Evolutionary conservation across 1,139 yeast species (phyloP), one percentile per base, ranked within the genome.

Genomic region (Hemisphaericaspora lyxosophila): DNA sequence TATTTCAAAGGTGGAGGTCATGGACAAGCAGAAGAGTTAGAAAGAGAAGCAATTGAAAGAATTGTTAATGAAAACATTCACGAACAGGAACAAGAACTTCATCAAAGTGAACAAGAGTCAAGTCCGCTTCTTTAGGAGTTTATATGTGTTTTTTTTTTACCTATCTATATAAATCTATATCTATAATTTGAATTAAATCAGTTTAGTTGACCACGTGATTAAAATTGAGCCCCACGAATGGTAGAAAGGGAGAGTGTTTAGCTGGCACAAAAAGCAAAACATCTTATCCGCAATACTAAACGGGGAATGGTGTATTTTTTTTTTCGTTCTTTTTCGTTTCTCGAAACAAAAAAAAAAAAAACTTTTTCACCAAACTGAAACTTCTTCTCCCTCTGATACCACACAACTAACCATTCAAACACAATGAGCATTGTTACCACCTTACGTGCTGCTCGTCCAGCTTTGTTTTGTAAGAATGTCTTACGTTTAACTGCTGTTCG

Each of bases 21-120:
- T 22, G 67, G 66, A 0, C 46, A 50, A 29, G 66, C 67, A 2
- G 67, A 62, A 31, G 40, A 53, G 7, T 49, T 56, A 17, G 73
- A 67, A 38, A 48, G 67, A 39, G 46, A 55, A 23, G 64, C 63
- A 8, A 53, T 66, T 3, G 71, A 62, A 20, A 46, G 65, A 39
- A 65, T 65, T 11, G 50, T 64, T 23, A 60, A 59, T 31, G 61
- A 55, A 31, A 66, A 66, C 35, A 35, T 42, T 24, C 49, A 46
- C 17, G 44, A 41, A 12, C 34, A 33, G 24, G 18, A n/a, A 11
- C 20, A 19, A 17, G 22, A 14, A 23, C 13, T 28, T 4, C 3
- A 20, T 11, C 11, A 20, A 3, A 8, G 11, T 8, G 23, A 20
- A 8, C 22, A 19, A 13, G 36, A 34, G 23, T 13, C 28, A 4